Evolutionary conservation across 306 rosid species (phyloP).

Genomic region (Clitoria ternatea): DNA sequence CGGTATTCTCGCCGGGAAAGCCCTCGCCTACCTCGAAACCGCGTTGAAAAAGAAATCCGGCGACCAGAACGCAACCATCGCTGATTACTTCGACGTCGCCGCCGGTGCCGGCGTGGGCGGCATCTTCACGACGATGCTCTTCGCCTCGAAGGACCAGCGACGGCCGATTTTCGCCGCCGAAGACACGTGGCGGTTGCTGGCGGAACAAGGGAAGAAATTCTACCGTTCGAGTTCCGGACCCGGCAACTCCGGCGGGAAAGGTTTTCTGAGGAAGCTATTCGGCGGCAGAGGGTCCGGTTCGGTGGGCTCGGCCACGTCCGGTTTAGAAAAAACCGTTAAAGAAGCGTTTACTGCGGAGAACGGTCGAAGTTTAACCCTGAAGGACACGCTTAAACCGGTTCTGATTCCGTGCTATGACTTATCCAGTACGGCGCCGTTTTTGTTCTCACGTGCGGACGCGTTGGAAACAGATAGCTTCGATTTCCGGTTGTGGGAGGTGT

Average conservation of each 20-base stretch:
- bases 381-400: constrained; percentile 88
- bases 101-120: constrained; percentile 93
- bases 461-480: constrained; percentile 87
- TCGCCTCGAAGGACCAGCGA: constrained; percentile 58
- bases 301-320: constrained; percentile 36
- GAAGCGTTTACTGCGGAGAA: constrained; percentile 60
- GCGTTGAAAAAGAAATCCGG: constrained; percentile 82
- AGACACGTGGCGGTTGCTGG: constrained; percentile 72
- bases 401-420: constrained; percentile 90
- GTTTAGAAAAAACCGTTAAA: constrained; percentile 65
- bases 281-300: constrained; percentile 33
- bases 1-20: constrained; percentile 89
- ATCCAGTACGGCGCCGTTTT: constrained; percentile 89
- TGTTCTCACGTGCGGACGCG: constrained; percentile 97
- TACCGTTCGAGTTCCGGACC: constrained; percentile 33
- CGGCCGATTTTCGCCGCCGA: constrained; percentile 75
- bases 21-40: constrained; percentile 70
- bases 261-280: constrained; percentile 40
- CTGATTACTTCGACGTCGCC: constrained; percentile 90
- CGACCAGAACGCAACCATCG: constrained; percentile 79
- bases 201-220: constrained; percentile 65
- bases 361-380: constrained; percentile 58
- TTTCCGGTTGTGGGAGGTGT: constrained; percentile 91
- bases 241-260: neutral
- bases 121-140: constrained; percentile 86